Conservation (phyloP, 176 grass and related monocot genomes). For the Ensete glaucum region DNA sequence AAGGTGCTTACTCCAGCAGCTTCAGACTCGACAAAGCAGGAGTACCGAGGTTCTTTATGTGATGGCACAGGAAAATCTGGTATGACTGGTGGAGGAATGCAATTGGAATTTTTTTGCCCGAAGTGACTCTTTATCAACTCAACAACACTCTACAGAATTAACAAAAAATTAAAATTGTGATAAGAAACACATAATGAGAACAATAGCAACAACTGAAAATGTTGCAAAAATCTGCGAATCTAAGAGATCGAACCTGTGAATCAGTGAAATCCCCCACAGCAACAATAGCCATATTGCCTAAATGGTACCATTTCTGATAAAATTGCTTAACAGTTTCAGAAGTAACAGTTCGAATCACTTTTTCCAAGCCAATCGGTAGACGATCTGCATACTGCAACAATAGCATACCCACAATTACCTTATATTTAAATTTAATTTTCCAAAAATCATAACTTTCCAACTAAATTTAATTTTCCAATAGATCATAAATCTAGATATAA, state of each 20-base stretch:
- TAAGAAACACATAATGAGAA: neutral
- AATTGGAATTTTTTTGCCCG: conserved; percentile 51
- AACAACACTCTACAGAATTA: conserved; percentile 55
- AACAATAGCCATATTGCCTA: conserved; percentile 94
- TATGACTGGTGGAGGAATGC: conserved; percentile 44
- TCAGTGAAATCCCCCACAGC: conserved; percentile 92
- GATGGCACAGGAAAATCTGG: conserved; percentile 79
- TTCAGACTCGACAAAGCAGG: conserved; percentile 98
- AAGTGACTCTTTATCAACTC: conserved; percentile 96
- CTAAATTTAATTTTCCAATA: neutral
- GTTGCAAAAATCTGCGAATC: no score
- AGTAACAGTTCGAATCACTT: conserved; percentile 85
- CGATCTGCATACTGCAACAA: conserved; percentile 81
- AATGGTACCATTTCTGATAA: conserved; percentile 91
- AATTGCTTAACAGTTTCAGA: conserved; percentile 64
- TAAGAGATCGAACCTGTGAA: conserved; percentile 40
- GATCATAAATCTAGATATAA: neutral
- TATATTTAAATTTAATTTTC: neutral
- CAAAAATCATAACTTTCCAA: neutral
- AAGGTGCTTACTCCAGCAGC: conserved; percentile 72
- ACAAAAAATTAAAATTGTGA: neutral
- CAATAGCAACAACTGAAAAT: no score
- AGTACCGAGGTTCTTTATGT: conserved; percentile 87
- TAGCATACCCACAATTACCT: no score
- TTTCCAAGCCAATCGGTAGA: conserved; percentile 84